Evolutionary conservation across 805 yeast species (phyloP).

Genomic region (Candida maesae): DNA sequence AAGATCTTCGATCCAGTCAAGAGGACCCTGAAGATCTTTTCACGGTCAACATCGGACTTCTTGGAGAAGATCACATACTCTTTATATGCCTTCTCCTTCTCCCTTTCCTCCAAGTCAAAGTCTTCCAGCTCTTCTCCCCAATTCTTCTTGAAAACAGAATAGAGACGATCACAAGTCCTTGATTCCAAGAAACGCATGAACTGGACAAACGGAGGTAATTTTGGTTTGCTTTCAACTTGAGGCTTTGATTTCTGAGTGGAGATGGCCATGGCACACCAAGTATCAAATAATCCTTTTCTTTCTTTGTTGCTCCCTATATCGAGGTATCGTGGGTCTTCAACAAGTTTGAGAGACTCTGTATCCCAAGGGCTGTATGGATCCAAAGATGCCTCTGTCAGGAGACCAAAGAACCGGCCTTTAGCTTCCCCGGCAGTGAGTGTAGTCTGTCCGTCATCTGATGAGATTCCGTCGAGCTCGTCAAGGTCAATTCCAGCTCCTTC

Average conservation of each 20-base stretch:
- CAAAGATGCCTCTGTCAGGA: slow-evolving; percentile 33
- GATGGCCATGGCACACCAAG: slow-evolving; percentile 36
- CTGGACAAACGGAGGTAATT: slow-evolving; percentile 16
- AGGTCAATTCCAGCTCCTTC: slow-evolving; percentile 24
- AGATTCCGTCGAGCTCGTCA: slow-evolving; percentile 21
- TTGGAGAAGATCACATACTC: slow-evolving; percentile 26
- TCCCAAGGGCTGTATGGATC: slow-evolving; percentile 50
- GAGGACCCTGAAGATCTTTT: slow-evolving; percentile 17
- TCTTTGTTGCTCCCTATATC: slow-evolving; percentile 30
- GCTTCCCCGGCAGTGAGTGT: slow-evolving; percentile 4
- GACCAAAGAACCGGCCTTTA: slow-evolving; percentile 26
- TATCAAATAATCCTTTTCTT: slow-evolving; percentile 39
- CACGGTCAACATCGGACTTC: slow-evolving; percentile 17
- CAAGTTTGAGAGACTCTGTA: slow-evolving; percentile 37
- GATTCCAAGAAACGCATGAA: slow-evolving; percentile 29
- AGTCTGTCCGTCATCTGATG: slow-evolving; percentile 18
- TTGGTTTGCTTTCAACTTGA: background rate
- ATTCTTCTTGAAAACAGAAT: slow-evolving; percentile 37
- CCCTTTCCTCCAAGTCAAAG: slow-evolving; percentile 31
- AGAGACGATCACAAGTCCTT: slow-evolving; percentile 29
- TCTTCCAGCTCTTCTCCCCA: slow-evolving; percentile 27
- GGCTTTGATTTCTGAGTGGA: slow-evolving; percentile 2
- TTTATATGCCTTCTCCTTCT: slow-evolving; percentile 36
- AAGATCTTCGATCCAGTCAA: slow-evolving; percentile 19
- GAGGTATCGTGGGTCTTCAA: slow-evolving; percentile 40